Conservation (phyloP, 2,329 filamentous ascomycete genomes). For the Claviceps humidiphila region DNA sequence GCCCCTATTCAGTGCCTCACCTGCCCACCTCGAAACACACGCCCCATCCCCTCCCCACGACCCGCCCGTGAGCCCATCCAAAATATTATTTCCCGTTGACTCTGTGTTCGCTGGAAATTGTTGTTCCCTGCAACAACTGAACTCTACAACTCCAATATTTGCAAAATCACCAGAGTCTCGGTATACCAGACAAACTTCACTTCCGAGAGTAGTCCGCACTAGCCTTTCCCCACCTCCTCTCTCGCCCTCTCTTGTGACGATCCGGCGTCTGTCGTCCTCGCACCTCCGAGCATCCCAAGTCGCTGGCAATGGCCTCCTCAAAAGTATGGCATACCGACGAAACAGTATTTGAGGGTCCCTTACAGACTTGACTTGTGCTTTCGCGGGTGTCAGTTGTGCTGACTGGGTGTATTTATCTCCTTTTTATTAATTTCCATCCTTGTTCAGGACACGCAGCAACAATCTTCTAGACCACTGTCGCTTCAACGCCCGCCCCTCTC, state of each 20-base stretch:
- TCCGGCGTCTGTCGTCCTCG: conserved; percentile 20
- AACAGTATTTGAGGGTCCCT: conserved; percentile 11
- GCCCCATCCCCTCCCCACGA: conserved; percentile 3
- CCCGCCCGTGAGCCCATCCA: conserved; percentile 14
- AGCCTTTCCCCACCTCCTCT: conserved; percentile 6
- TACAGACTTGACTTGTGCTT: conserved; percentile 18
- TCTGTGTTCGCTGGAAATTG: conserved; percentile 11
- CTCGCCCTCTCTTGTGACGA: conserved; percentile 16
- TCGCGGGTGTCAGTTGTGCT: conserved; percentile 21
- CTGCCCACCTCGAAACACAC: conserved; percentile 8
- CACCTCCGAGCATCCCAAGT: conserved; percentile 21
- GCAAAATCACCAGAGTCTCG: not conserved
- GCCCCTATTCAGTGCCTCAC: conserved; percentile 6
- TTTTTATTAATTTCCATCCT: not conserved
- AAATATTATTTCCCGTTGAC: conserved; percentile 27
- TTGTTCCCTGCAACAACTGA: conserved; percentile 4
- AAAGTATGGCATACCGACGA: conserved; percentile 33
- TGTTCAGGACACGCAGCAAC: conserved; percentile 48
- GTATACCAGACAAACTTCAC: conserved; percentile 6
- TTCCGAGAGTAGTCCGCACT: conserved; percentile 6
- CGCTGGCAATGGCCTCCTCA: conserved; percentile 46
- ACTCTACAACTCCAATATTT: conserved; percentile 3
- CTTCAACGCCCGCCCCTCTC: conserved; percentile 48
- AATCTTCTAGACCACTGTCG: conserved; percentile 53
- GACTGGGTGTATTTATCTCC: conserved; percentile 16